Evolutionary conservation across 176 grass and related monocot genomes (phyloP).

Genomic region (Oryza glumipatula): DNA sequence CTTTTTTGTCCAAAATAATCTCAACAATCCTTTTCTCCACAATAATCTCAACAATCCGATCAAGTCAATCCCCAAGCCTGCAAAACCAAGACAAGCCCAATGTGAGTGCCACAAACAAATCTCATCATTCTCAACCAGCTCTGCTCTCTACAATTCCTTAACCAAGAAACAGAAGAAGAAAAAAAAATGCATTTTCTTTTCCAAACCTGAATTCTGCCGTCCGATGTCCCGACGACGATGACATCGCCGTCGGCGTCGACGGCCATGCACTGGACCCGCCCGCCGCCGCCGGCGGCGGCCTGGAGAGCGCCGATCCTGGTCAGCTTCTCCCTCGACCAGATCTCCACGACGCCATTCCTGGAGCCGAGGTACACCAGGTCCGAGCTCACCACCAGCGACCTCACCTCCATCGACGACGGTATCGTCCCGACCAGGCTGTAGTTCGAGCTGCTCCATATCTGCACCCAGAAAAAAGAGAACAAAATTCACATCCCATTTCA

Average conservation of each 20-base stretch:
- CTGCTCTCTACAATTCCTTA: background rate
- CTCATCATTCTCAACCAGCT: background rate
- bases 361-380: conserved; percentile 64
- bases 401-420: conserved; percentile 52
- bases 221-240: conserved; percentile 59
- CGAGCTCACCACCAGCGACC: conserved; percentile 52
- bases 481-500: too few relatives aligned
- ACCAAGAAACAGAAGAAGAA: background rate
- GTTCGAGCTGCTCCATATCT: conserved; percentile 65
- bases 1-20: background rate
- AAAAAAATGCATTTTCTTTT: background rate
- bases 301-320: conserved; percentile 63
- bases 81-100: background rate
- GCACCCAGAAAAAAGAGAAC: background rate
- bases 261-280: conserved; percentile 67
- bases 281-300: conserved; percentile 25
- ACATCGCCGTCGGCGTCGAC: conserved; percentile 69
- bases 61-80: conserved; percentile 67
- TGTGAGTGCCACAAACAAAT: background rate
- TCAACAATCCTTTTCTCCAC: background rate
- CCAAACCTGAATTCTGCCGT: conserved; percentile 63
- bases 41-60: background rate
- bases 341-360: conserved; percentile 61
- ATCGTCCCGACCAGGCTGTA: conserved; percentile 64
- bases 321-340: conserved; percentile 78